Percentiles rank a stretch among this genome's conserved stretches.
Evolutionary conservation across 495 filamentous ascomycete genomes (phyloP).

Genomic region (Xylaria longipes): DNA sequence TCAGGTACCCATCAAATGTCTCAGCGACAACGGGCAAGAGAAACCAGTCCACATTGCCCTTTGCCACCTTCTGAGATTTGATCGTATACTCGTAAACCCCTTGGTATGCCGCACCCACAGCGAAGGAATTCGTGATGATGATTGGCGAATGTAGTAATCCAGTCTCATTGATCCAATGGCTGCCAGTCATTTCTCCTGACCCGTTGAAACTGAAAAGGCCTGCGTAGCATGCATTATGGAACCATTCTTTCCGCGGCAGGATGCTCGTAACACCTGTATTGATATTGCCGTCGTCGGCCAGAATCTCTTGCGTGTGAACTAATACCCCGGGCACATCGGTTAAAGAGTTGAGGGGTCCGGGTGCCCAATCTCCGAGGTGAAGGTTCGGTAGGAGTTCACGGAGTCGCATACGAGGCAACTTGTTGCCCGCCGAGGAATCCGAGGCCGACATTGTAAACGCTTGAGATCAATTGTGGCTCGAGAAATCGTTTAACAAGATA

Average conservation of each 20-base stretch:
- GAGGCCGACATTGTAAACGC: constrained; percentile 27
- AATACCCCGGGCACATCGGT: constrained; percentile 59
- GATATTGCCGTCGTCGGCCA: constrained; percentile 42
- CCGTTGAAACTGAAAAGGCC: constrained; percentile 62
- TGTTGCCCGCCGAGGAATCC: constrained; percentile 13
- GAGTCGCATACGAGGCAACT: constrained; percentile 41
- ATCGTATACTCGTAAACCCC: constrained; percentile 57
- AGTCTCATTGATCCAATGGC: constrained; percentile 60
- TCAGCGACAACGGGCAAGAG: constrained; percentile 59
- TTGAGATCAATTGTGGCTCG: background rate
- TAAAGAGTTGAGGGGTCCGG: constrained; percentile 56
- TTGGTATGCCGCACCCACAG: constrained; percentile 54
- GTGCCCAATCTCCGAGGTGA: constrained; percentile 43
- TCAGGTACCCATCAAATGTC: constrained; percentile 59
- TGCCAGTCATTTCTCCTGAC: constrained; percentile 59
- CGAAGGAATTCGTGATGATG: constrained; percentile 58
- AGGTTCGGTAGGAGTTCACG: constrained; percentile 51
- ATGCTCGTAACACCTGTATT: constrained; percentile 61
- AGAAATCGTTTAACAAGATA: background rate
- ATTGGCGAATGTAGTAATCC: constrained; percentile 58
- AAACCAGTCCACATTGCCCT: constrained; percentile 52
- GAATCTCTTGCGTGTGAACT: constrained; percentile 54
- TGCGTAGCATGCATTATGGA: constrained; percentile 55
- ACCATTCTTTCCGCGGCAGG: constrained; percentile 55
- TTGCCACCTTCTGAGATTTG: constrained; percentile 41